Evolutionary conservation across 208 protist species (phyloP), one percentile per base, ranked within the genome.

Genomic region (Kentomonas sorsogonicus): DNA sequence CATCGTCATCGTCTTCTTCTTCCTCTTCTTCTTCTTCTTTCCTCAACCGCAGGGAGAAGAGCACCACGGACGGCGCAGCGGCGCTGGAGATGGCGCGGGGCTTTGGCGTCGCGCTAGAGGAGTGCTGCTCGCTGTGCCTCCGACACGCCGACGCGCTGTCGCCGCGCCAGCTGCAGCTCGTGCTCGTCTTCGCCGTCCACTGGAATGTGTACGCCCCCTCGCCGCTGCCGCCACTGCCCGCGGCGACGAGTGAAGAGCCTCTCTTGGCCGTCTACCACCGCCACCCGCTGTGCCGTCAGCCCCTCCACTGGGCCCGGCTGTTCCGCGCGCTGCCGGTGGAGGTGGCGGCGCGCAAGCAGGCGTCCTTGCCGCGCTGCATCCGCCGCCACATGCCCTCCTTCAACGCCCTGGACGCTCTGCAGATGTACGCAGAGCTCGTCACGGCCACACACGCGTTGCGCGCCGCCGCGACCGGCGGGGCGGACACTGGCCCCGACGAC

Each of bases 371-470:
- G 26, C 64, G 60, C n/a, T 55, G 76, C 7, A 34, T 81, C 18
- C 48, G 47, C 22, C n/a, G 25, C 4, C 31, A 45, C 20, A 22
- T 74, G 27, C 18, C 60, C 7, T n/a, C 9, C 34, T 69, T 69
- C 43, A 77, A 69, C 51, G 52, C 58, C 16, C 53, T 72, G 33
- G 77, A 88, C 47, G 39, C 38, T 1, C 34, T 82, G 26, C 59
- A 79, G 45, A 68, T 88, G 23, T 47, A 84, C 18, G 82, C 83
- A 33, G 80, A 83, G 52, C 58, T 73, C 1, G 64, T 69, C 1
- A 40, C 68, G 10, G 45, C 66, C n/a, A n/a, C n/a, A n/a, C n/a
- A n/a, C n/a, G n/a, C n/a, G n/a, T n/a, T n/a, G n/a, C n/a, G n/a
- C n/a, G n/a, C n/a, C n/a, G n/a, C n/a, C n/a, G n/a, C n/a, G n/a